These are phyloP conservation scores for Penicillium vulpinum DNA, from an alignment of 2,329 filamentous ascomycete species.

Conservation along the genomic window DNA sequence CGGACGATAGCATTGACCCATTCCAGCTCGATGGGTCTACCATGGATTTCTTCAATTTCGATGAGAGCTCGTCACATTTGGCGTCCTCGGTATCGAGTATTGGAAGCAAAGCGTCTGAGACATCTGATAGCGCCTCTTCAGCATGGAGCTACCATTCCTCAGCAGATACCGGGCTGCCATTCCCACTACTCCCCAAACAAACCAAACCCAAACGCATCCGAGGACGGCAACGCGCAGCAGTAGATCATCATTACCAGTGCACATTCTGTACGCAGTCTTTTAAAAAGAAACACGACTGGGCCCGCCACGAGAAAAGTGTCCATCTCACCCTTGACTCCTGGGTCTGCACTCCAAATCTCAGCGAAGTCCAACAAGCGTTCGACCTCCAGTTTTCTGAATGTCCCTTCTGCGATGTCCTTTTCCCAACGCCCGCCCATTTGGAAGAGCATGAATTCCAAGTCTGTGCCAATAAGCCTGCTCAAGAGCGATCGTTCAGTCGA, in stretches of 20 bases:
- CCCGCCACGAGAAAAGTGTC: constrained; percentile 52
- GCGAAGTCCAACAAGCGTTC: constrained; percentile 14
- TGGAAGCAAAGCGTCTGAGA: constrained; percentile 31
- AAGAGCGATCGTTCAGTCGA: constrained; percentile 56
- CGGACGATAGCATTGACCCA: constrained; percentile 7
- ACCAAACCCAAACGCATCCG: constrained; percentile 9
- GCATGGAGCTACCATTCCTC: constrained; percentile 37
- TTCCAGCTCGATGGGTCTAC: constrained; percentile 16
- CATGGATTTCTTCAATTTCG: constrained; percentile 31
- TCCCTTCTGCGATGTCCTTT: constrained; percentile 50
- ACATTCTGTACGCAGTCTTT: constrained; percentile 53
- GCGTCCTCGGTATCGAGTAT: constrained; percentile 34
- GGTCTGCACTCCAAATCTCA: constrained; percentile 31
- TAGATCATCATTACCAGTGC: constrained; percentile 41
- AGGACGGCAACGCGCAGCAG: neutral
- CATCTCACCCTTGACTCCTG: constrained; percentile 51
- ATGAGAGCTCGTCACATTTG: constrained; percentile 29
- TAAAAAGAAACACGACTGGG: constrained; percentile 53
- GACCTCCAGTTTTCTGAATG: constrained; percentile 33
- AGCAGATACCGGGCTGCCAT: constrained; percentile 21
- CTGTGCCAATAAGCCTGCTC: constrained; percentile 53
- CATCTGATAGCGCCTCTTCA: constrained; percentile 33
- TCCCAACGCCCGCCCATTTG: constrained; percentile 49
- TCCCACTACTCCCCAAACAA: constrained; percentile 21
- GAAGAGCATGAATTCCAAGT: constrained; percentile 55